phyloP scores from a whole-genome alignment of 257 asterid species.

The Solanum neorickii region DNA sequence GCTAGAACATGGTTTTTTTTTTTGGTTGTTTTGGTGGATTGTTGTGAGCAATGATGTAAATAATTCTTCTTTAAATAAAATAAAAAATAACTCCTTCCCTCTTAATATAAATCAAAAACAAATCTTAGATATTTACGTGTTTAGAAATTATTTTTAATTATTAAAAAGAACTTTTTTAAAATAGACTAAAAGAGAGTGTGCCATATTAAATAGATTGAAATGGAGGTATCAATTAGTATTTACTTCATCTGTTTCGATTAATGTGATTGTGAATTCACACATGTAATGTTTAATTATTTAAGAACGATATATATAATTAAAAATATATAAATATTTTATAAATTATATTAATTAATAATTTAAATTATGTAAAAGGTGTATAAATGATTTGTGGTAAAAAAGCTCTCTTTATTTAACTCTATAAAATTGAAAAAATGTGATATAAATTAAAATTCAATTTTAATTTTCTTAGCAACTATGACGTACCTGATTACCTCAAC shows the following conservation, averaged over 20 bases:
- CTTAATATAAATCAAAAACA: too few relatives aligned
- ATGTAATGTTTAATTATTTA: too few relatives aligned
- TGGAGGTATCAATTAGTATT: neutral
- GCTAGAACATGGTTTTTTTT: neutral
- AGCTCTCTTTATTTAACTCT: neutral
- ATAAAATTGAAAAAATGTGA: neutral
- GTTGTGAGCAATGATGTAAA: neutral
- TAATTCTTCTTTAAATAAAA: neutral
- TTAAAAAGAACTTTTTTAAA: too few relatives aligned
- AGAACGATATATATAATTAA: too few relatives aligned
- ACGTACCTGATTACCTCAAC: neutral
- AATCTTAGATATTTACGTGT: too few relatives aligned
- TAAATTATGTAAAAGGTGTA: too few relatives aligned
- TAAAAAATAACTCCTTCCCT: neutral
- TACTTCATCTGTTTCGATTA: too few relatives aligned
- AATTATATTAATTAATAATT: too few relatives aligned
- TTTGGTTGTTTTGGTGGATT: neutral
- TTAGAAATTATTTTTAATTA: neutral
- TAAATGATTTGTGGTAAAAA: neutral
- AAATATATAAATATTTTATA: too few relatives aligned
- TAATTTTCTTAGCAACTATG: neutral
- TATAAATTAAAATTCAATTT: neutral
- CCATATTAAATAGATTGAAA: neutral
- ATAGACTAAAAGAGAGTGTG: neutral
- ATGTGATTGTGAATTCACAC: too few relatives aligned